phyloP scores from a whole-genome alignment of 2,329 filamentous ascomycete species.

The Fusarium denticulatum region DNA sequence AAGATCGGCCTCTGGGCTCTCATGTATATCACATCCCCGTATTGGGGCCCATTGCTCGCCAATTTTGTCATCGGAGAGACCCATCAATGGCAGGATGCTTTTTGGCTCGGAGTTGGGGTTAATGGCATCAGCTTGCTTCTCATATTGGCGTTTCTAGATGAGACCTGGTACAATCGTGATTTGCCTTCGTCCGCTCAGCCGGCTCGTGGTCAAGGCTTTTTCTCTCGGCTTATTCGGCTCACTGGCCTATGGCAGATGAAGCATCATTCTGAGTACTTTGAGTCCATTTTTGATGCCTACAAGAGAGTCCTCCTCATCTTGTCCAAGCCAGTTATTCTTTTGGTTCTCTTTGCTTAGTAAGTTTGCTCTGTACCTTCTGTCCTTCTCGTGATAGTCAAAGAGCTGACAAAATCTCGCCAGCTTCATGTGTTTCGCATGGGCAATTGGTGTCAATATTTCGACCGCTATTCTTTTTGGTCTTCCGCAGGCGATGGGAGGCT shows the following conservation, averaged over 20 bases:
- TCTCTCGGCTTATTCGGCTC: slow-evolving; percentile 38
- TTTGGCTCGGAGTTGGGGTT: slow-evolving; percentile 58
- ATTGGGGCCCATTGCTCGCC: slow-evolving; percentile 55
- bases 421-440: slow-evolving; percentile 57
- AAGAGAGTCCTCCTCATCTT: slow-evolving; percentile 26
- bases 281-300: slow-evolving; percentile 2
- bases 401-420: slow-evolving; percentile 3
- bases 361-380: background rate
- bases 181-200: slow-evolving; percentile 51
- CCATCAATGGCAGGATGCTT: slow-evolving; percentile 56
- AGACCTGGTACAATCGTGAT: slow-evolving; percentile 61
- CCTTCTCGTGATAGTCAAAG: background rate
- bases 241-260: slow-evolving; percentile 25
- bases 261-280: slow-evolving; percentile 30
- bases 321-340: slow-evolving; percentile 21
- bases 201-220: slow-evolving; percentile 40
- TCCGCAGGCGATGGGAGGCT: slow-evolving; percentile 50
- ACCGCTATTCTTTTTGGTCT: slow-evolving; percentile 59
- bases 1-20: slow-evolving; percentile 61
- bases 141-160: slow-evolving; percentile 55
- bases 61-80: slow-evolving; percentile 59
- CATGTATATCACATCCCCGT: slow-evolving; percentile 55
- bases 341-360: slow-evolving; percentile 23
- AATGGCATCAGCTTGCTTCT: slow-evolving; percentile 51
- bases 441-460: slow-evolving; percentile 66